Evolutionary conservation across 495 filamentous ascomycete species (phyloP), one percentile per base, ranked within the genome.

Genomic region (Aspergillus bertholletiae): DNA sequence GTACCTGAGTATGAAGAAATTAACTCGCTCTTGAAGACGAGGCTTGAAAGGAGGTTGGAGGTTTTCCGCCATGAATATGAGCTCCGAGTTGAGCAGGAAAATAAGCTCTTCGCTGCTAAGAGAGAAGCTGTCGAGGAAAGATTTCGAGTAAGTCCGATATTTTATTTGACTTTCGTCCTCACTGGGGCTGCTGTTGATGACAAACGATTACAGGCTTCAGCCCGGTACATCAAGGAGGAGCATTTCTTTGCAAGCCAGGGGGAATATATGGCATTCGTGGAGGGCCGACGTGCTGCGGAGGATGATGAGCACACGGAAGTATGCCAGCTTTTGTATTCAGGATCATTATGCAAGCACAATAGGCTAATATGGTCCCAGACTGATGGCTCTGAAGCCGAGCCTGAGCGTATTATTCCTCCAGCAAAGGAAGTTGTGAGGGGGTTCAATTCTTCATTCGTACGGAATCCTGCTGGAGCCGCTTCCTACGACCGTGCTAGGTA

Each of bases 301-400:
- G 75, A 78, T 49, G 75, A 78, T 52, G 73, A 78, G 47, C 75
- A 78, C 51, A 78, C 75, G 6, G 75, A 78, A 63, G 74, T 73
- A 59, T 55, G 61, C 48, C 23, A 24, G 27, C 15, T 44, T 41
- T n/a, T 35, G 30, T 39, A n/a, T 37, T 23, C 13, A 11, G 22
- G 5, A 18, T 5, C 5, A 32, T n/a, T n/a, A n/a, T 17, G 28
- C 34, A 51, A 17, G 7, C 5, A 18, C 27, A 22, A 51, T 43
- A 3, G 23, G 37, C 26, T 35, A 45, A 53, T n/a, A 27, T 43
- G 43, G 7, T 17, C n/a, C 37, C 21, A 76, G 72, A 71, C 72
- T n/a, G 73, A 77, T 51, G 67, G 66, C 20, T 73, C 70, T 6
- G 71, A 73, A 51, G 55, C 62, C 18, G 69, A 74, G n/a, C 49